Percentiles rank a stretch among this genome's conserved stretches.
phyloP scores from a whole-genome alignment of 2,329 filamentous ascomycete species.

The Seiridium cupressi region DNA sequence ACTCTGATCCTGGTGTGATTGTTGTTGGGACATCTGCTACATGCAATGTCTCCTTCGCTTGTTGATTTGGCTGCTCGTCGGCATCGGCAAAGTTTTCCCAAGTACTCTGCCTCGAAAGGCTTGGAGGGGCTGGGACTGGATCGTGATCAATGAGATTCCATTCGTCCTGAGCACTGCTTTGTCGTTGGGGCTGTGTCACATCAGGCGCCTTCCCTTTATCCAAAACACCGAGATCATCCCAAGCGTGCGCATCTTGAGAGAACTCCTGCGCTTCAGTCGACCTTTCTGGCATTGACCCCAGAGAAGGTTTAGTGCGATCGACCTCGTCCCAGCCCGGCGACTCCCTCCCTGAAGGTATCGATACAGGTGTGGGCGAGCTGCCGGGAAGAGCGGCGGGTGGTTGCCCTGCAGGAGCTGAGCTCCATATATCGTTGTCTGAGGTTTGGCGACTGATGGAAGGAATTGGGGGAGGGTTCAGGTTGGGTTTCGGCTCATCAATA shows the following conservation, averaged over 20 bases:
- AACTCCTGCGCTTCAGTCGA: conserved; percentile 29
- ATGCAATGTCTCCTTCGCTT: conserved; percentile 1
- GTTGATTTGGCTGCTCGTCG: conserved; percentile 16
- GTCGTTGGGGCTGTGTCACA: conserved; percentile 16
- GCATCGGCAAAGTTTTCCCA: conserved; percentile 35
- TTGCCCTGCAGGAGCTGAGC: conserved; percentile 27
- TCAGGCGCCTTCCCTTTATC: conserved; percentile 41
- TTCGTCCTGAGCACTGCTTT: conserved; percentile 32
- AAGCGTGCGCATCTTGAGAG: conserved; percentile 43
- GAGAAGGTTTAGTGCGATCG: conserved; percentile 22
- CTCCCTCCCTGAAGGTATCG: conserved; percentile 36
- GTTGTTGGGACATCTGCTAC: neutral
- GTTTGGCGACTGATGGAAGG: conserved; percentile 27
- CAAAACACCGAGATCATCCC: conserved; percentile 44
- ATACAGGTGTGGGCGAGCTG: conserved; percentile 31
- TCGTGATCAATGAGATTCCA: conserved; percentile 53
- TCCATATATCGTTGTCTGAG: conserved; percentile 33
- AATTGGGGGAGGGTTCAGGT: conserved; percentile 24
- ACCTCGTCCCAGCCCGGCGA: conserved; percentile 40
- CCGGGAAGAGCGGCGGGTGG: conserved; percentile 26
- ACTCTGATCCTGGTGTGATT: neutral
- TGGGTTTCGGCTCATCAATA: conserved; percentile 19
- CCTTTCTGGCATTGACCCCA: conserved; percentile 17
- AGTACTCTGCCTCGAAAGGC: conserved; percentile 32
- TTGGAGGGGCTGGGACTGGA: conserved; percentile 24